Conservation (phyloP, 371 early-diverging fungal genomes). For the Funneliformis caledonium region DNA sequence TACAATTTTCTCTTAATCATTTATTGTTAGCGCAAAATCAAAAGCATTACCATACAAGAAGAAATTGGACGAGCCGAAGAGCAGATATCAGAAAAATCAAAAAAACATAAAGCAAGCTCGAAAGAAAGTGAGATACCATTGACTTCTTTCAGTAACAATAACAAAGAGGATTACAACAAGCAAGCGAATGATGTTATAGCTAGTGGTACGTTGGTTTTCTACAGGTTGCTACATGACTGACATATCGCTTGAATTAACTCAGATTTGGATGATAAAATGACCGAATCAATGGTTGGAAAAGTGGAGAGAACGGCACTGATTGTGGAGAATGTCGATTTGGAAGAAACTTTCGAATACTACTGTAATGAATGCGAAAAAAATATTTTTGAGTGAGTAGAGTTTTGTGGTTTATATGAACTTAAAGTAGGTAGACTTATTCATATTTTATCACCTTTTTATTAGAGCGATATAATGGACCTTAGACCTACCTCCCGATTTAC, state of each 20-base stretch:
- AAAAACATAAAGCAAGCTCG: slow-evolving; percentile 4
- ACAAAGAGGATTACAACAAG: too few relatives aligned
- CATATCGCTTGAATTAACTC: slow-evolving; percentile 18
- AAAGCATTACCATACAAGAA: slow-evolving; percentile 28
- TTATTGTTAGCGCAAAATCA: slow-evolving; percentile 1
- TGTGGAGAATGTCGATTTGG: slow-evolving; percentile 27
- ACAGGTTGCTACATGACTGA: slow-evolving; percentile 5
- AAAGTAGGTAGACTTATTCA: slow-evolving; percentile 22
- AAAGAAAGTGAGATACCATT: not conserved
- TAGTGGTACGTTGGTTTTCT: too few relatives aligned
- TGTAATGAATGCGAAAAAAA: slow-evolving; percentile 31
- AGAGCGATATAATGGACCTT: slow-evolving; percentile 37
- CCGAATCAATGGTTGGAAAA: slow-evolving; percentile 36
- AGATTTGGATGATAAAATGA: slow-evolving; percentile 12
- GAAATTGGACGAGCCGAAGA: slow-evolving; percentile 25
- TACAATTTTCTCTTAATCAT: not conserved
- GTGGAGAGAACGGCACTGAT: slow-evolving; percentile 35
- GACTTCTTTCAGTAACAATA: too few relatives aligned
- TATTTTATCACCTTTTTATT: slow-evolving; percentile 3
- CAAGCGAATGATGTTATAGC: too few relatives aligned
- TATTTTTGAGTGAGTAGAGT: slow-evolving; percentile 37
- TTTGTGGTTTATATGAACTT: not conserved
- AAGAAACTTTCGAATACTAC: slow-evolving; percentile 25
- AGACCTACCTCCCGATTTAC: slow-evolving; percentile 19
- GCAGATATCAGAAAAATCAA: slow-evolving; percentile 17